Conservation (phyloP, 441 rosid species). For the Cnidoscolus chayamansa region DNA sequence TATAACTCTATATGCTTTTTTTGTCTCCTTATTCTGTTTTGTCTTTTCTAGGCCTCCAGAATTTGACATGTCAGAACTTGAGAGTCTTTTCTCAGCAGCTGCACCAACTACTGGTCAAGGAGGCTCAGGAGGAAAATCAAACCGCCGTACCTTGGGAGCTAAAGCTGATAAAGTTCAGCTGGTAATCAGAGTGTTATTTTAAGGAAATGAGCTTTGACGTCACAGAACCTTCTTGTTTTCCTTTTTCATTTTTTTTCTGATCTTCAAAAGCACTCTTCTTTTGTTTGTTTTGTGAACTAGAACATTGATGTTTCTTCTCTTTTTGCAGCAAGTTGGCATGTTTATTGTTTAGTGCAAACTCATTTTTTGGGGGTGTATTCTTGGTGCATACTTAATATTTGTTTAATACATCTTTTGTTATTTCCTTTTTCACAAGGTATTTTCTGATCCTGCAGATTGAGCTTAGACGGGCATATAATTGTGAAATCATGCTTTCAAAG, state of each 20-base stretch:
- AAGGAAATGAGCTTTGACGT: constrained; percentile 1
- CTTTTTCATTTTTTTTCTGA: not conserved
- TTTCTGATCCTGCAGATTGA: constrained; percentile 72
- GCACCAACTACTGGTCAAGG: constrained; percentile 50
- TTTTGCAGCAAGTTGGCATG: constrained; percentile 5
- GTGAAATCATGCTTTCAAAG: constrained; percentile 98
- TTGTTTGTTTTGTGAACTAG: too few relatives aligned
- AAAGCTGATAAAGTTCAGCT: constrained; percentile 87
- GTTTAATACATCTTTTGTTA: constrained; percentile 18
- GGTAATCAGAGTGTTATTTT: constrained; percentile 49
- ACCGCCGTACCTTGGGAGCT: constrained; percentile 44
- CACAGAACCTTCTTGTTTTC: not conserved
- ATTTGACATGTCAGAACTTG: constrained; percentile 86
- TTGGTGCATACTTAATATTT: constrained; percentile 7
- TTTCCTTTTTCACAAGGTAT: constrained; percentile 26
- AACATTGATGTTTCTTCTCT: too few relatives aligned
- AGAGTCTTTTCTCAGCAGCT: constrained; percentile 78
- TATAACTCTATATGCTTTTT: constrained; percentile 4
- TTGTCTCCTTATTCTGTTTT: constrained; percentile 17
- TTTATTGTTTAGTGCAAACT: not conserved
- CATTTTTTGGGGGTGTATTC: not conserved
- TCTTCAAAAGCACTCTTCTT: too few relatives aligned
- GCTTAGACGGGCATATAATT: constrained; percentile 91
- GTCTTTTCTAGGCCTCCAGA: constrained; percentile 66
- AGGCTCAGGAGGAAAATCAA: constrained; percentile 43